Evolutionary conservation across 2,329 filamentous ascomycete genomes (phyloP), one percentile per base, ranked within the genome.

Genomic region (Alternaria sp.): DNA sequence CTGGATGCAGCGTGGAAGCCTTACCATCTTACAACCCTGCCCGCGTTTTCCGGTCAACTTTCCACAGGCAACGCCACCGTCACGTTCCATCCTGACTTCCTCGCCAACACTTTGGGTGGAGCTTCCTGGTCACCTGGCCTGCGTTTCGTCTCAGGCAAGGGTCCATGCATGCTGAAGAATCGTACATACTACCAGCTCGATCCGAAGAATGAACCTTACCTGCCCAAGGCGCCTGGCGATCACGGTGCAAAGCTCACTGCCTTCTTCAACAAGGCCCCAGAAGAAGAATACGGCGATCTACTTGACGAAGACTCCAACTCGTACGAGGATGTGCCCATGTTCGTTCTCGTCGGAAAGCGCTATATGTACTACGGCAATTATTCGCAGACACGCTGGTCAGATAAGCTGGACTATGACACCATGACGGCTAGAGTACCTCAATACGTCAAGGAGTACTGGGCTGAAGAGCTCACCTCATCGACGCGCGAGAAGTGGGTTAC

Each of bases 331-430:
- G 78, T 80, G 0, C 82, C 83, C 0, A 71, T 85, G 51, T 85
- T 85, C 70, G 69, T 84, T 21, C 59, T 71, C 61, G 53, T 59
- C 5, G 20, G 55, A n/a, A 45, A 64, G 14, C 71, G 70, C 9
- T 85, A 83, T 65, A 64, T 74, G 2, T 85, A 85, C 73, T 81
- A 77, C 49, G 83, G 83, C n/a, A 74, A 79, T 59, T 85, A 85
- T 75, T 77, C 75, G 12, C 82, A 84, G 67, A 73, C 70, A 1
- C 81, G 83, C 3, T 82, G 78, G 76, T 78, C 73, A 33, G 83
- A 84, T 66, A 81, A 79, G 63, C 72, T 85, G 2, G 81, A 81
- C 59, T 78, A 81, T 60, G 82, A 84, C 33, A 75, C 76, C 20
- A 75, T 82, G 70, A 66, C 63, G 25, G 70, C 80, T 55, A 59